These are phyloP conservation scores for Phaeosphaeria sp. DNA, from an alignment of 2,329 filamentous ascomycete genomes.

Conservation along the genomic window DNA sequence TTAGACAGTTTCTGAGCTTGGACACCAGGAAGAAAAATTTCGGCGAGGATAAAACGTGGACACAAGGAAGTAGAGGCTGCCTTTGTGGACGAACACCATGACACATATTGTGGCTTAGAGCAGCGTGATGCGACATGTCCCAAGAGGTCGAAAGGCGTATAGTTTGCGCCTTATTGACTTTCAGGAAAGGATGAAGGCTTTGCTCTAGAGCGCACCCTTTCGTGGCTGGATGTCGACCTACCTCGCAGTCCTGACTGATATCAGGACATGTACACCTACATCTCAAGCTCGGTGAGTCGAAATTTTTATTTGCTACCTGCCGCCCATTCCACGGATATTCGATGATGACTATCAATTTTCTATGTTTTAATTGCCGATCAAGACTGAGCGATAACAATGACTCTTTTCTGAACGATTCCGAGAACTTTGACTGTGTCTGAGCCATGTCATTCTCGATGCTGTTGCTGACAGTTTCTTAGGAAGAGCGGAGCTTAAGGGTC, in stretches of 20 bases:
- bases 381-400: constrained; percentile 2
- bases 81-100: too few species aligned
- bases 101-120: too few species aligned
- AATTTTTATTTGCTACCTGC: neutral
- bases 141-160: too few species aligned
- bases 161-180: too few species aligned
- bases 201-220: too few species aligned
- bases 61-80: too few species aligned
- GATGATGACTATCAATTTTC: neutral
- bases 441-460: neutral
- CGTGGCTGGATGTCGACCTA: too few species aligned
- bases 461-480: neutral
- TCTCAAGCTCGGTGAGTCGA: neutral
- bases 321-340: neutral
- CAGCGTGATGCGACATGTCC: too few species aligned
- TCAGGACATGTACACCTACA: neutral
- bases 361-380: constrained; percentile 2
- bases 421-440: neutral
- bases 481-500: neutral
- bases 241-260: neutral
- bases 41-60: neutral
- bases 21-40: neutral
- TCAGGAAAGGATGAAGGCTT: too few species aligned
- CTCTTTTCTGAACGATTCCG: neutral
- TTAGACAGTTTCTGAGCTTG: neutral